Percentiles rank a stretch among this genome's conserved stretches.
Evolutionary conservation across 495 filamentous ascomycete genomes (phyloP).

Genomic region (Tuber microsphaerosporum): DNA sequence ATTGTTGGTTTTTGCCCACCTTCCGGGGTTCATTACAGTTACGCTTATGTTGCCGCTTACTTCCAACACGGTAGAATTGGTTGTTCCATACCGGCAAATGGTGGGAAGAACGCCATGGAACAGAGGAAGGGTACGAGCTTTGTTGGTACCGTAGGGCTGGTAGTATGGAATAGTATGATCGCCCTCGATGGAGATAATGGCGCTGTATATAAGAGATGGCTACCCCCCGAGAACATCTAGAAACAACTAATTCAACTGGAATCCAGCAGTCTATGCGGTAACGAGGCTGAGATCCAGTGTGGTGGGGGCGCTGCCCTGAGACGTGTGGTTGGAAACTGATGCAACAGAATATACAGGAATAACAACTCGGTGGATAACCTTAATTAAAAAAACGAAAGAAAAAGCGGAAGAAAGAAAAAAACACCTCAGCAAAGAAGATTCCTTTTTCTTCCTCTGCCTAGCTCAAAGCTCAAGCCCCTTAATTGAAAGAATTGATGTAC

Average conservation of each 20-base stretch:
- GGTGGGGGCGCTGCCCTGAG: background rate
- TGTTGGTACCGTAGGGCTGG: conserved; percentile 5
- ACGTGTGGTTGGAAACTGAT: background rate
- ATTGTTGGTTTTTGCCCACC: background rate
- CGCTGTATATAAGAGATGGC: background rate
- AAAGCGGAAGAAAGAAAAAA: background rate
- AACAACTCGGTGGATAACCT: background rate
- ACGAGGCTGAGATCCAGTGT: background rate
- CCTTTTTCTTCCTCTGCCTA: background rate
- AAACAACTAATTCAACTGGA: background rate
- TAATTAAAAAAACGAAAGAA: conserved; percentile 10
- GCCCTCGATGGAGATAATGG: background rate
- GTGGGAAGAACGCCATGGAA: background rate
- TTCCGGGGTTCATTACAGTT: background rate
- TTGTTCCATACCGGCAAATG: background rate
- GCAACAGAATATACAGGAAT: background rate
- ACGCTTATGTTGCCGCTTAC: background rate
- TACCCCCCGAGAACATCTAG: background rate
- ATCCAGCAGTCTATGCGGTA: background rate
- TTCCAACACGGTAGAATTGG: conserved; percentile 4
- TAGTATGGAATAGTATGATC: background rate
- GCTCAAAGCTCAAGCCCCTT: background rate
- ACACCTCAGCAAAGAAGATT: conserved; percentile 2
- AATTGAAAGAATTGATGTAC: background rate
- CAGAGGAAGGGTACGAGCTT: background rate